Base-by-base conservation (phyloP, 1,139 yeast genomes). In the Taphrina wiesneri region DNA sequence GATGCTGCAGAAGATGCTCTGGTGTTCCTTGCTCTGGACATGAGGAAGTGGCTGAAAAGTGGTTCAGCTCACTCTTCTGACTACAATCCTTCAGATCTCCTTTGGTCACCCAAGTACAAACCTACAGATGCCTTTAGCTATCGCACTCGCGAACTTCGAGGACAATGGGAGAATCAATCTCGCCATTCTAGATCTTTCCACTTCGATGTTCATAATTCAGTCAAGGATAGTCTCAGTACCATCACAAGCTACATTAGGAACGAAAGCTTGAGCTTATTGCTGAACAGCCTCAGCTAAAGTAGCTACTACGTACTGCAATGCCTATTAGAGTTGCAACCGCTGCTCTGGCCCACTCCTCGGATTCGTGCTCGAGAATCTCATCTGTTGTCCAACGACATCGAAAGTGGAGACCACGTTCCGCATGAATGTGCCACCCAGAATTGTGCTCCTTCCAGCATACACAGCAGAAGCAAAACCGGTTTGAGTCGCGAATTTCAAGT, bases 341-440 rank as follows among this genome's bases (percentile, higher is more conserved):
- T 45, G 49, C 26, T 45, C 49, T 11, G 49, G 15, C 15, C 49
- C 49, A 19, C 28, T 45, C 13, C 3, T 32, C 11, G 43, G 56
- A 54, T 54, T 54, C n/a, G 59, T 54, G 34, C 59, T 54, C 2
- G 49, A 30, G 36, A 54, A 54, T 36, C 49, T 15, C 59, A 54
- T 54, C 21, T 39, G 47, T 1, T 49, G 34, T 9, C 36, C 23
- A 17, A 34, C 49, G 19, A 54, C 21, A 17, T 54, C 59, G 39
- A 54, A 54, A 15, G 39, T 36, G 23, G 59, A 54, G 6, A 54
- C 32, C 30, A 39, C 47, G 17, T 54, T 54, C 9, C 59, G 46
- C 59, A 54, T 54, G 26, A 54, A 54, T n/a, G 59, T 54, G 23
- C 39, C 59, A 1, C 59, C 59, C 13, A 54, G 23, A 1, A 54